Conservation (phyloP, 257 asterid species). For the Nicotiana sylvestris region DNA sequence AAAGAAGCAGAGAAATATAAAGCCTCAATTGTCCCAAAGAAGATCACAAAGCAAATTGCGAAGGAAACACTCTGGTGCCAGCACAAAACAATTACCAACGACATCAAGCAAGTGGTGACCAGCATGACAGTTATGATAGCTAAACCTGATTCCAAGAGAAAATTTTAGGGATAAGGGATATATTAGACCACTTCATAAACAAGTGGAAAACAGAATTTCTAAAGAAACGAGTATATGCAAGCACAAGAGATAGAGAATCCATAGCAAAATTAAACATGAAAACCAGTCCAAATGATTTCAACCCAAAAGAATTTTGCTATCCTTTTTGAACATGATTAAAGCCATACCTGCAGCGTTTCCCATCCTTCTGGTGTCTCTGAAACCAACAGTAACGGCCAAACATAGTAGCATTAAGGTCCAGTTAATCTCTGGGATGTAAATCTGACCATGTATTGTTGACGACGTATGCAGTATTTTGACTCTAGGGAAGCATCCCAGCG, state of each 20-base stretch:
- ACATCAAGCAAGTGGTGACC: conserved; percentile 91
- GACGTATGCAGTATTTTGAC: conserved; percentile 81
- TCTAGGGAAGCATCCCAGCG: conserved; percentile 79
- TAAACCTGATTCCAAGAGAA: conserved; percentile 42
- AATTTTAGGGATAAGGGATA: not conserved
- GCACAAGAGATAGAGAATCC: not conserved
- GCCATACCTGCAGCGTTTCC: conserved; percentile 50
- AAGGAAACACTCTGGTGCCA: conserved; percentile 62
- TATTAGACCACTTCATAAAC: not conserved
- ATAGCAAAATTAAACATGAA: not conserved
- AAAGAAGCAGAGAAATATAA: conserved; percentile 75
- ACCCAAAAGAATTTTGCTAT: too few species aligned
- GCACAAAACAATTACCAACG: conserved; percentile 73
- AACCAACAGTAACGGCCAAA: conserved; percentile 81
- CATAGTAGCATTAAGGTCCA: conserved; percentile 79
- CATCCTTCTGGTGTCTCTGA: conserved; percentile 74
- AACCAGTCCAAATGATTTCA: too few species aligned
- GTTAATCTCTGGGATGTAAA: conserved; percentile 86
- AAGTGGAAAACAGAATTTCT: not conserved
- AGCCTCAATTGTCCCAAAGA: conserved; percentile 38
- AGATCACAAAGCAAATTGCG: conserved; percentile 44
- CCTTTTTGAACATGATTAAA: too few species aligned
- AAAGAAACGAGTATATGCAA: not conserved
- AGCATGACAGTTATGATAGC: conserved; percentile 97
- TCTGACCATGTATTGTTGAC: conserved; percentile 76